A percentile compares a stretch with the other conserved stretches of the same genome.
phyloP scores from a whole-genome alignment of 768 basidiomycete species.

The Boletellus ananiceps region DNA sequence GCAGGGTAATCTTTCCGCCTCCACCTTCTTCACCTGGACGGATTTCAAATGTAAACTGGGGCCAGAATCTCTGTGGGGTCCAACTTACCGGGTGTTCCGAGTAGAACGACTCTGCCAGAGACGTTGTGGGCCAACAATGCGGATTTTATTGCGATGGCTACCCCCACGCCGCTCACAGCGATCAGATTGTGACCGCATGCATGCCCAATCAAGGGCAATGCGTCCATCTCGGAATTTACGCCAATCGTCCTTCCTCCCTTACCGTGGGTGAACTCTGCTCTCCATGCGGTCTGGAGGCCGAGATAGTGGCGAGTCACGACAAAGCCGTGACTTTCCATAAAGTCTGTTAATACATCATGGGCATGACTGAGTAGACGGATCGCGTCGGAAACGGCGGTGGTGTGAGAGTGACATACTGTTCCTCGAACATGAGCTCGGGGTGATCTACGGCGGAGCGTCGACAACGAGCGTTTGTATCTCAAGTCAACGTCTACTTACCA shows the following conservation, averaged over 20 bases:
- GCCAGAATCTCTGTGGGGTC: neutral
- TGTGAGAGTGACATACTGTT: slow-evolving; percentile 42
- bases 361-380: slow-evolving; percentile 48
- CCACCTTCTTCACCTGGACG: slow-evolving; percentile 69
- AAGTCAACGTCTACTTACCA: slow-evolving; percentile 38
- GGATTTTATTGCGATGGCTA: slow-evolving; percentile 68
- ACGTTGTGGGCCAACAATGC: slow-evolving; percentile 60
- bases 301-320: slow-evolving; percentile 67
- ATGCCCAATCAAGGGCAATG: slow-evolving; percentile 51
- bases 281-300: slow-evolving; percentile 72
- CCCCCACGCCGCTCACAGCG: slow-evolving; percentile 70
- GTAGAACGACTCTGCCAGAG: slow-evolving; percentile 63
- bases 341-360: slow-evolving; percentile 62
- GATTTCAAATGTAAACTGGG: slow-evolving; percentile 3
- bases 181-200: slow-evolving; percentile 85
- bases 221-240: slow-evolving; percentile 76
- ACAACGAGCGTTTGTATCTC: neutral
- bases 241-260: slow-evolving; percentile 62
- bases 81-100: slow-evolving; percentile 68
- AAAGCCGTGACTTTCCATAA: slow-evolving; percentile 67
- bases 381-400: slow-evolving; percentile 4
- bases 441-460: slow-evolving; percentile 41
- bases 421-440: slow-evolving; percentile 64
- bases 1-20: slow-evolving; percentile 70
- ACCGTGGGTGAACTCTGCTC: slow-evolving; percentile 63